Conservation (phyloP, 2,329 filamentous ascomycete genomes). For the Paecilomyces sp. region DNA sequence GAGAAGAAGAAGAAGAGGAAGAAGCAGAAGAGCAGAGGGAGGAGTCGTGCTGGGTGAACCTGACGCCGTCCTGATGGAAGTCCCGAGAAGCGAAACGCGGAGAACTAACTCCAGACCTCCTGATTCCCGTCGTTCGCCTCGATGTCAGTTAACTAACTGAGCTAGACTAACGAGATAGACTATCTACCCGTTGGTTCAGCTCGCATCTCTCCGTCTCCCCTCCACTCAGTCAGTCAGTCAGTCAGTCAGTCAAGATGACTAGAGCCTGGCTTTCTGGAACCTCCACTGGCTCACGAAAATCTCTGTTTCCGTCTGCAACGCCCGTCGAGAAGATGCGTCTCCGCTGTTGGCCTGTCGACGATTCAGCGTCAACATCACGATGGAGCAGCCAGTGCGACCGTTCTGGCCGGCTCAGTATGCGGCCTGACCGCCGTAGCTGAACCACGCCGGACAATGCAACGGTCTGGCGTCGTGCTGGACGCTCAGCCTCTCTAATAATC, state of each 20-base stretch:
- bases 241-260: too few species aligned
- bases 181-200: not conserved
- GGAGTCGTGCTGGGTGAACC: slow-evolving; percentile 8
- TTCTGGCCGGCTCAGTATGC: not conserved
- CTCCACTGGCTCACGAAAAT: not conserved
- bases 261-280: not conserved
- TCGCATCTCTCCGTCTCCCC: not conserved
- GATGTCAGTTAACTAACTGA: too few species aligned
- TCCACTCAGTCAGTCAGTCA: not conserved
- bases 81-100: not conserved
- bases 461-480: not conserved
- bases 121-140: not conserved
- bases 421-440: not conserved
- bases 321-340: not conserved
- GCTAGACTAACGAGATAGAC: too few species aligned
- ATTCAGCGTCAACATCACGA: not conserved
- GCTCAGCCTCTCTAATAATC: too few species aligned
- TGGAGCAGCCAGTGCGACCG: not conserved
- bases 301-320: not conserved
- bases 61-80: slow-evolving; percentile 10
- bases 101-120: not conserved
- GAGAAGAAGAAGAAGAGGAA: not conserved
- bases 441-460: not conserved
- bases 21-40: not conserved
- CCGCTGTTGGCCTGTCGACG: not conserved